phyloP scores from a whole-genome alignment of 192 early-diverging fungal species.

The Kappamyces sp. region DNA sequence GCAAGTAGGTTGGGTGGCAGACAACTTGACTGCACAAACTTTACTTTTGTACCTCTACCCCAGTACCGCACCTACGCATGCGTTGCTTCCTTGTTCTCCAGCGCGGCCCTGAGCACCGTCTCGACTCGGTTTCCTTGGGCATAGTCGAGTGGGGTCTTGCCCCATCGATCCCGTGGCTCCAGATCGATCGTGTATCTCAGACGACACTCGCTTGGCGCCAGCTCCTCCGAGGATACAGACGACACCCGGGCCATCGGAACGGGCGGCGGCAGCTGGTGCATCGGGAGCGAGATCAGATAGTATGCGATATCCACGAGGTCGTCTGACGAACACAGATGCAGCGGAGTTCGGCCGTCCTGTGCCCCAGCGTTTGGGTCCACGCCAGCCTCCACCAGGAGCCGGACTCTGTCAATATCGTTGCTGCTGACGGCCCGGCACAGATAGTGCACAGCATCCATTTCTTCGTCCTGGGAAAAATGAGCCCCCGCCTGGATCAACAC shows the following conservation, averaged over 20 bases:
- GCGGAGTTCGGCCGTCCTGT: constrained; percentile 58
- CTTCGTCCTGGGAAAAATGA: constrained; percentile 81
- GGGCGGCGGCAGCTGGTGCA: neutral
- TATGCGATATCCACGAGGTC: neutral
- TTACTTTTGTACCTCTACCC: too few relatives aligned
- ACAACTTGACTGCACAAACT: too few relatives aligned
- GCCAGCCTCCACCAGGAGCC: constrained; percentile 53
- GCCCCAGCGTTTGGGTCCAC: constrained; percentile 59
- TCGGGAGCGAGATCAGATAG: constrained; percentile 23
- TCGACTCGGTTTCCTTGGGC: neutral
- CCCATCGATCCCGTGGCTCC: constrained; percentile 30
- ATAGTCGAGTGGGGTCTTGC: constrained; percentile 26
- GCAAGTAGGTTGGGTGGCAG: too few relatives aligned
- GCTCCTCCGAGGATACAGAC: too few relatives aligned
- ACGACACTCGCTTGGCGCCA: neutral
- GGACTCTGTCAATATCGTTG: constrained; percentile 44
- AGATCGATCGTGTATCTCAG: constrained; percentile 13
- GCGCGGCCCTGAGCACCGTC: too few relatives aligned
- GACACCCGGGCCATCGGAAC: neutral
- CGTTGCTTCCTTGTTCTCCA: too few relatives aligned
- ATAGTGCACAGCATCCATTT: constrained; percentile 54
- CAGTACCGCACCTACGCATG: too few relatives aligned
- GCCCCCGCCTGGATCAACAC: constrained; percentile 75
- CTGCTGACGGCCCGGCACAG: constrained; percentile 40
- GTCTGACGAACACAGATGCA: constrained; percentile 53